Evolutionary conservation across 176 grass and related monocot genomes (phyloP).

Genomic region (Panicum miliaceum): DNA sequence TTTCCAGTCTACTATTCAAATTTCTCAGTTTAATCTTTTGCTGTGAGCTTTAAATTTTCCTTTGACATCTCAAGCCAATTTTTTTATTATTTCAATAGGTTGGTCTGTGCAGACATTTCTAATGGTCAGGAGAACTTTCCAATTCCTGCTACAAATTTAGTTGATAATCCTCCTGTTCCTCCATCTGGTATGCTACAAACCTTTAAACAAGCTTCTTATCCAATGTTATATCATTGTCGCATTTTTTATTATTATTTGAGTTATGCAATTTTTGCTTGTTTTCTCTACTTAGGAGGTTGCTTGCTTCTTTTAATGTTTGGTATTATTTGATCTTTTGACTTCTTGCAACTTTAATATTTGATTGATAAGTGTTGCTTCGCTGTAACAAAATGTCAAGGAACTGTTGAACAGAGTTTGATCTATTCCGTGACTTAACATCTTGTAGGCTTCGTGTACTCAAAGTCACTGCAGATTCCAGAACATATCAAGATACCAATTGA

Average conservation of each 20-base stretch:
- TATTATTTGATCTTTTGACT: not conserved
- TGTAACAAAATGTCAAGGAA: not conserved
- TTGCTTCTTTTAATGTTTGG: constrained; percentile 21
- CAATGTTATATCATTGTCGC: not conserved
- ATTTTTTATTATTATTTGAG: constrained; percentile 27
- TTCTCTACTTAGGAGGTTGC: not conserved
- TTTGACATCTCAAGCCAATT: not conserved
- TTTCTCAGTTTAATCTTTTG: not conserved
- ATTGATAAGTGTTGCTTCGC: not conserved
- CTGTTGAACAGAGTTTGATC: constrained; percentile 22
- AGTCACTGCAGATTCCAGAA: constrained; percentile 48
- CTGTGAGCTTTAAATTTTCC: not conserved
- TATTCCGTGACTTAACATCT: not conserved
- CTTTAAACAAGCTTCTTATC: not conserved
- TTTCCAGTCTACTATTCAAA: constrained; percentile 9
- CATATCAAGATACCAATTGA: constrained; percentile 53
- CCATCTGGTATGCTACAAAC: constrained; percentile 56
- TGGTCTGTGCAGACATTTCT: constrained; percentile 69
- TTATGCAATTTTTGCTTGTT: constrained; percentile 6
- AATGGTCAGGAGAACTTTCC: constrained; percentile 59
- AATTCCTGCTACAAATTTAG: constrained; percentile 74
- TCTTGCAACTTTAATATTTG: constrained; percentile 5
- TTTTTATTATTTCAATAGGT: constrained; percentile 37
- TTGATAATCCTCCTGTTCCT: constrained; percentile 68
- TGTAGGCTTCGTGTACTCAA: constrained; percentile 66